phyloP scores from a whole-genome alignment of 2,329 filamentous ascomycete species.

The Monascus ruber region DNA sequence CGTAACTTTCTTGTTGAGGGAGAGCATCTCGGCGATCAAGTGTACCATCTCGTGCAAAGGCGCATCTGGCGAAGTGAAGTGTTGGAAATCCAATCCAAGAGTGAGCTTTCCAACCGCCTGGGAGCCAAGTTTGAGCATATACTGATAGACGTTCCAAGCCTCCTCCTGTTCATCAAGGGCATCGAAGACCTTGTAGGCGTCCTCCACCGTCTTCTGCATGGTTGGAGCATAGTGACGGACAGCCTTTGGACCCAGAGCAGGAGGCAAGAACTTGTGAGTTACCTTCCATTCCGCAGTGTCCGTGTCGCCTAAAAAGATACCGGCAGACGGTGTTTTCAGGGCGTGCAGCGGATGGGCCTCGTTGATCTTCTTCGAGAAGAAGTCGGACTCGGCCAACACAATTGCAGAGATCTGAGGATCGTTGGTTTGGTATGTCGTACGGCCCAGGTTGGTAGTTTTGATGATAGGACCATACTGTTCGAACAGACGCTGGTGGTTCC shows the following conservation, averaged over 20 bases:
- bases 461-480: conserved; percentile 43
- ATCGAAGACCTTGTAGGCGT: conserved; percentile 39
- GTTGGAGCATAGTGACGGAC: conserved; percentile 49
- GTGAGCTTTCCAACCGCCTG: conserved; percentile 35
- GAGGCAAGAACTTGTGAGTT: conserved; percentile 52
- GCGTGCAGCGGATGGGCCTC: conserved; percentile 19
- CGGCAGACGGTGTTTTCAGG: conserved; percentile 16
- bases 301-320: conserved; percentile 23
- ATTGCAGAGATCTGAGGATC: conserved; percentile 37
- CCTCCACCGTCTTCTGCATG: conserved; percentile 46
- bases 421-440: conserved; percentile 40
- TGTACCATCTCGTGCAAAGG: no score
- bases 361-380: conserved; percentile 43
- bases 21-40: no score
- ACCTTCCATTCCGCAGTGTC: conserved; percentile 23
- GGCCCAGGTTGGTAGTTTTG: conserved; percentile 43
- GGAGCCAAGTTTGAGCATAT: conserved; percentile 39
- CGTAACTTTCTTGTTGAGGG: no score
- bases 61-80: conserved; percentile 20
- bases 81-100: conserved; percentile 34
- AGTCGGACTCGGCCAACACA: conserved; percentile 39
- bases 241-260: conserved; percentile 48
- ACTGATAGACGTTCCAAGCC: conserved; percentile 39
- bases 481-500: conserved; percentile 46
- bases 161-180: conserved; percentile 36